These are phyloP conservation scores for Sanghuangporus sanghuang DNA, from an alignment of 1,284 basidiomycete species.

Conservation along the genomic window DNA sequence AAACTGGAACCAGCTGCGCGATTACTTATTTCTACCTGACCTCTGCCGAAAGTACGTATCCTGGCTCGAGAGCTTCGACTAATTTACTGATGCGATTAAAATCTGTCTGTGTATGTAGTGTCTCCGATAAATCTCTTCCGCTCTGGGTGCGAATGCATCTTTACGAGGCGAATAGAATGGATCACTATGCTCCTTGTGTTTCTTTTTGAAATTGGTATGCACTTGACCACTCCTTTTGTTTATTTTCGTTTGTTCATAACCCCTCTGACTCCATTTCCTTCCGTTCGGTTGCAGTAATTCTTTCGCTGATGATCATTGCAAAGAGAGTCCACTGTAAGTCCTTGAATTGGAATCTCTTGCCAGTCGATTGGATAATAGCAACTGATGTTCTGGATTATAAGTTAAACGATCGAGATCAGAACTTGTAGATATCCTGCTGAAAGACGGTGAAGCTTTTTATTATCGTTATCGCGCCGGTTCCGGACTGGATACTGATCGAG, in stretches of 20 bases:
- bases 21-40: slow-evolving; percentile 7
- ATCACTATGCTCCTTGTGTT: slow-evolving; percentile 9
- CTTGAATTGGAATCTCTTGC: neutral
- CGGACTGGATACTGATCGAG: neutral
- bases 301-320: slow-evolving; percentile 9
- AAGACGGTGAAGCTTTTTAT: neutral
- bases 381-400: neutral
- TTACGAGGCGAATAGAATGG: slow-evolving; percentile 5
- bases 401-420: neutral
- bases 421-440: slow-evolving; percentile 2
- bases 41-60: neutral
- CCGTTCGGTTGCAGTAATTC: neutral
- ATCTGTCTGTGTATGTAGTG: neutral
- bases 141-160: slow-evolving; percentile 8
- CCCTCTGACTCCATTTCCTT: neutral
- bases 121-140: slow-evolving; percentile 5
- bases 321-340: slow-evolving; percentile 4
- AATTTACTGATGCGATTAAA: neutral
- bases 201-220: slow-evolving; percentile 10
- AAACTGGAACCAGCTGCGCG: neutral
- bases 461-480: neutral
- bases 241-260: neutral
- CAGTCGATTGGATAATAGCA: neutral
- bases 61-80: neutral
- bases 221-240: neutral